Base-by-base conservation (phyloP, 2,329 filamentous ascomycete genomes). In the Neoscytalidium dimidiatum region DNA sequence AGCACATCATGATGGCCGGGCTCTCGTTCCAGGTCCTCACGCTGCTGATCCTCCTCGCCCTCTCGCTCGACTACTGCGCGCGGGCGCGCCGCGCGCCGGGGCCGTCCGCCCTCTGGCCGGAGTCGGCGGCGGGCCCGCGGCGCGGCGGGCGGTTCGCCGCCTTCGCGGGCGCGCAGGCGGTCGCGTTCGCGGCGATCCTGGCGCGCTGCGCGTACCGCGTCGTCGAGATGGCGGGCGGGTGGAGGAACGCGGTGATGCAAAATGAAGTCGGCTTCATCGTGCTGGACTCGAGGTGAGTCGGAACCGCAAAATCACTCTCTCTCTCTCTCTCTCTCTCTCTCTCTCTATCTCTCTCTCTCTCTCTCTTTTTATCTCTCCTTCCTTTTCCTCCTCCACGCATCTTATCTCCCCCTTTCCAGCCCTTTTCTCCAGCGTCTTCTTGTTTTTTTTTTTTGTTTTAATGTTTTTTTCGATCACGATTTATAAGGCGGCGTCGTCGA, bases 1-100 rank as follows among this genome's bases (percentile, higher is more conserved):
- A 84, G 61, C 74, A 85, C 67, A 80, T 88, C 64, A 87, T 87
- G 75, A 82, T 88, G 62, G 81, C 85, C 0, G 86, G 86, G 69
- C 82, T 88, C 43, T 78, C 81, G 3, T 82, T 84, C 67, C 86
- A 88, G 72, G 85, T 88, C 29, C 79, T 79, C 11, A 82, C 84
- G 0, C 73, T 85, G 38, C 71, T 81, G 11, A 77, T 82, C 69
- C 86, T 85, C 69, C 76, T 79, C 9, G 67, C 69, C 48, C 70
- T 82, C 26, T 75, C 77, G 3, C 67, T 62, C 44, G 79, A 82
- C 41, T 82, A 78, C 65, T 67, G 65, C 17, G 53, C 69, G 23
- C 60, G 65, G 8, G 51, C 62, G n/a, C 23, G 56, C 9, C 60
- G 29, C 4, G 48, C 46, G 46, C 43, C 66, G 51, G 21, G 9